Evolutionary conservation across 805 yeast genomes (phyloP).

Genomic region (Saccharomycodes ludwigii): DNA sequence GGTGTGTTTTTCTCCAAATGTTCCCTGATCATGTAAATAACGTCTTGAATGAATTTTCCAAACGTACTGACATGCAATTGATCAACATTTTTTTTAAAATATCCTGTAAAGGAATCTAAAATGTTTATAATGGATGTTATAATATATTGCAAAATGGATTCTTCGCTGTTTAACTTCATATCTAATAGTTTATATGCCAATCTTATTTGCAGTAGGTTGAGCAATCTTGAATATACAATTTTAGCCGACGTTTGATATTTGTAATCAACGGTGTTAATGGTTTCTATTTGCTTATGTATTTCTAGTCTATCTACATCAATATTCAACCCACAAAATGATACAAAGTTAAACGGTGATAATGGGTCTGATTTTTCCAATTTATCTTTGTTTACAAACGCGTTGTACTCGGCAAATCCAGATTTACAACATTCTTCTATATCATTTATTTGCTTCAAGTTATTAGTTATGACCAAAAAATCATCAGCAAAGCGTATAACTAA

Average conservation of each 20-base stretch:
- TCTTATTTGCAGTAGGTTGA: conserved; percentile 21
- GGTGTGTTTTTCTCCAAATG: background rate
- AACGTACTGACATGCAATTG: background rate
- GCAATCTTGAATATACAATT: conserved; percentile 16
- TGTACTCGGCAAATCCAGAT: conserved; percentile 31
- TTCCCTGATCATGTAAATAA: background rate
- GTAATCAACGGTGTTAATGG: conserved; percentile 9
- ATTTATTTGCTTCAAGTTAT: conserved; percentile 22
- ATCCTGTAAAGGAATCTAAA: conserved; percentile 10
- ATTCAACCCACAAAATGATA: conserved; percentile 32
- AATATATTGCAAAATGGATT: conserved; percentile 15
- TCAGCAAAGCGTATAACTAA: conserved; percentile 61
- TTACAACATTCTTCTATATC: conserved; percentile 19
- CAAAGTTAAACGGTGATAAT: conserved; percentile 4
- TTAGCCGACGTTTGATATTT: conserved; percentile 8
- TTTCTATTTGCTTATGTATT: conserved; percentile 23
- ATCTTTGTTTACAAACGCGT: conserved; percentile 27
- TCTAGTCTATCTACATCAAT: conserved; percentile 24
- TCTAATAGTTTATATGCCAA: conserved; percentile 21
- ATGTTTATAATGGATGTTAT: conserved; percentile 8
- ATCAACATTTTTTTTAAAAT: conserved; percentile 4
- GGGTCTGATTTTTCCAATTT: conserved; percentile 26
- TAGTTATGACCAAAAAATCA: conserved; percentile 67
- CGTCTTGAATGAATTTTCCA: conserved; percentile 1
- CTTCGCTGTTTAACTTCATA: conserved; percentile 11